These are phyloP conservation scores for Fusarium sp. DNA, from an alignment of 2,329 filamentous ascomycete species.

Conservation along the genomic window DNA sequence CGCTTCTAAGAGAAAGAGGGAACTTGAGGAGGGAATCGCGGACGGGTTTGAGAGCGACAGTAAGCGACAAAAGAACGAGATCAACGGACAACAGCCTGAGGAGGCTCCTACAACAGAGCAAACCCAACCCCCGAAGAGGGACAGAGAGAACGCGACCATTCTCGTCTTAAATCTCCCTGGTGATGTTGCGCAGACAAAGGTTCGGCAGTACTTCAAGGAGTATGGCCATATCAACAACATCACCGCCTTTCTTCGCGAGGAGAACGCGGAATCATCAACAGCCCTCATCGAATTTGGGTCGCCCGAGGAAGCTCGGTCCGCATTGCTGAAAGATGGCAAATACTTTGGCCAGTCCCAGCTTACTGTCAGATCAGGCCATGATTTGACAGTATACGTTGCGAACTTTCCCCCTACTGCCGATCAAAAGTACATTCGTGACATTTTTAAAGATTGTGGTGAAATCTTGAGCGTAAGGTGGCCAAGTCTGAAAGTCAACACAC, in stretches of 20 bases:
- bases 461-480: slow-evolving; percentile 90
- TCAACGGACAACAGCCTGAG: slow-evolving; percentile 47
- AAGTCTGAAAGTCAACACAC: slow-evolving; percentile 88
- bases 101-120: slow-evolving; percentile 25
- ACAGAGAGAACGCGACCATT: slow-evolving; percentile 90
- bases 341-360: slow-evolving; percentile 80
- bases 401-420: slow-evolving; percentile 88
- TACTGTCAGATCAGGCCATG: slow-evolving; percentile 78
- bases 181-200: slow-evolving; percentile 75
- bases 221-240: slow-evolving; percentile 88
- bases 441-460: slow-evolving; percentile 82
- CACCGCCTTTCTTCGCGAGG: slow-evolving; percentile 71
- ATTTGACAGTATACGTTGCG: slow-evolving; percentile 87
- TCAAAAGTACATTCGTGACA: slow-evolving; percentile 73
- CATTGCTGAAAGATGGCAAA: slow-evolving; percentile 84
- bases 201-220: slow-evolving; percentile 91
- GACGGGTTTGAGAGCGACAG: slow-evolving; percentile 59
- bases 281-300: slow-evolving; percentile 89
- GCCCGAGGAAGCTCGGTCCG: slow-evolving; percentile 83
- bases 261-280: slow-evolving; percentile 70
- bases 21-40: slow-evolving; percentile 63
- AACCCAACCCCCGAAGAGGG: slow-evolving; percentile 71
- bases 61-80: slow-evolving; percentile 75
- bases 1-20: slow-evolving; percentile 80
- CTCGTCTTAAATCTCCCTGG: slow-evolving; percentile 82